Evolutionary conservation across 2,329 filamentous ascomycete species (phyloP), one percentile per base, ranked within the genome.

Genomic region (Graphilbum fragrans): DNA sequence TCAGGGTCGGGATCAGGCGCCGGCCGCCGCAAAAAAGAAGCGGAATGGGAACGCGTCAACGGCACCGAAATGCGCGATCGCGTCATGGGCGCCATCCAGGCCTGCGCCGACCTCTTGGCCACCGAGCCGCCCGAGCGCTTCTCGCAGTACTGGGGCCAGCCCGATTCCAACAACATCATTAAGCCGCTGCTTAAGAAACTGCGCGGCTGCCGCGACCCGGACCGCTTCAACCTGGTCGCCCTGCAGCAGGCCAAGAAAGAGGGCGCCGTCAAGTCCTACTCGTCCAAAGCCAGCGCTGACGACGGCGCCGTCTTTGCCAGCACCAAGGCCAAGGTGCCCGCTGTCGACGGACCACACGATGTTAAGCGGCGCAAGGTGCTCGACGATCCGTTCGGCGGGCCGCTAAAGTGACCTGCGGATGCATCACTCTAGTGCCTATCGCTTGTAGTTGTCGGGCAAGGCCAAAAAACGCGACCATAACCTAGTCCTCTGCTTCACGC

Each of bases 201-300:
- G n/a, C 76, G 74, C 45, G 74, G 71, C 50, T 88, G 83, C 50
- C 69, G 79, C 43, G 83, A 90, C 52, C 82, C 83, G 0, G 80
- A 85, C 50, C 76, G 83, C 42, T 75, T 72, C 35, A 81, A 88
- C 56, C 59, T 88, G 4, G 77, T 86, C 17, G 77, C 77, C 37
- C 61, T 83, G 39, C 79, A 84, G 52, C 70, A 72, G 47, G 74
- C 76, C 18, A 70, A 80, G 51, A 75, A 75, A 37, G 72, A 78
- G 51, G 63, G 69, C 45, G 61, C 60, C 1, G 46, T 54, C 35
- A 60, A 63, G 37, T 20, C 46, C 39, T 48, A 48, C 38, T n/a
- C 39, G 7, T 33, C 40, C 19, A 39, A 33, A 22, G 41, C 53
- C 5, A 55, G 41, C 7, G 43, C 45, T 29, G 45, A 48, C 10